These are phyloP conservation scores for Populus hybrid DNA, from an alignment of 441 rosid species.

Conservation along the genomic window DNA sequence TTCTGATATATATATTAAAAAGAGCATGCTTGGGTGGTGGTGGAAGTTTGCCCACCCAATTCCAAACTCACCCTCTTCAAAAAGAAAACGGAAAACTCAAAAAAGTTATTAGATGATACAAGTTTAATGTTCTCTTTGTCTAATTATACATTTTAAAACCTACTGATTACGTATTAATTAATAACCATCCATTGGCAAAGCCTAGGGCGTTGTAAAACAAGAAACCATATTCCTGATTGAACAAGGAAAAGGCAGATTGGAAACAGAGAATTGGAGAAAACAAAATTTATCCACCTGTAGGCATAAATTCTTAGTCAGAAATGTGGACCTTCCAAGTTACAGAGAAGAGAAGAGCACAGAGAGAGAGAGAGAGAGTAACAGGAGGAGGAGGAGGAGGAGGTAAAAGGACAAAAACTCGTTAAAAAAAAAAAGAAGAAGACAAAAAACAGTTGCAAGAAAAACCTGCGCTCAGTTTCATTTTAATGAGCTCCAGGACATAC, in stretches of 20 bases:
- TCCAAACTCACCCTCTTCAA: not conserved
- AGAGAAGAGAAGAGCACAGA: not conserved
- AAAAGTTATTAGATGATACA: too few relatives aligned
- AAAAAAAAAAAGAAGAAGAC: not conserved
- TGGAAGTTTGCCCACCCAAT: not conserved
- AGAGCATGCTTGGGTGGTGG: not conserved
- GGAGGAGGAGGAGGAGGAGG: not conserved
- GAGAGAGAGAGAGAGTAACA: not conserved
- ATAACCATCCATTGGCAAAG: not conserved
- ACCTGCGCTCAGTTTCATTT: not conserved
- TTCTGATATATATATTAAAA: too few relatives aligned
- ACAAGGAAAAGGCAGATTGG: not conserved
- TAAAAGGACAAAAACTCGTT: not conserved
- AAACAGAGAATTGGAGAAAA: not conserved
- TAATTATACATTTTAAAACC: not conserved
- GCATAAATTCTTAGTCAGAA: slow-evolving; percentile 6
- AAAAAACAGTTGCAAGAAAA: slow-evolving; percentile 2
- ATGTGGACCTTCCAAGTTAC: not conserved
- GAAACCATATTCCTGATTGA: not conserved
- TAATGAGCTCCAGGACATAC: not conserved
- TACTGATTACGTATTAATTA: too few relatives aligned
- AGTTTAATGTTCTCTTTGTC: too few relatives aligned
- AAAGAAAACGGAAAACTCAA: too few relatives aligned
- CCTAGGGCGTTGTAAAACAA: not conserved
- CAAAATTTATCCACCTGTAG: not conserved